Percentiles rank a stretch among this genome's conserved stretches.
phyloP scores from a whole-genome alignment of 1,139 yeast genomes.

The Suhomyces yuchorum region DNA sequence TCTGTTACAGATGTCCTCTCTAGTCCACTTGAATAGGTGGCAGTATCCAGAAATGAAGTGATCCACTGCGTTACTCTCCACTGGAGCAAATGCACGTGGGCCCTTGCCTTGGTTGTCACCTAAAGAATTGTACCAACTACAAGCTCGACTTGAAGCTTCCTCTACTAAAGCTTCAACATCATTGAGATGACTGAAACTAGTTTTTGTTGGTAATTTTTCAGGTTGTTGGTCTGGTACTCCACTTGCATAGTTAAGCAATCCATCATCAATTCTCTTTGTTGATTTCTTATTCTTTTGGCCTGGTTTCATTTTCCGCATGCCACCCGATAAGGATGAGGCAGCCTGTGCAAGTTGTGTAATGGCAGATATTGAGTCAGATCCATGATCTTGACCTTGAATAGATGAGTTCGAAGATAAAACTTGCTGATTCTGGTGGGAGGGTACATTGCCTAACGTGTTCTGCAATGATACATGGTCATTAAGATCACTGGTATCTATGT shows the following conservation, averaged over 20 bases:
- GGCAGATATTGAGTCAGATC: conserved; percentile 24
- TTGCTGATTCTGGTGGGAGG: conserved; percentile 22
- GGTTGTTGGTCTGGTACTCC: conserved; percentile 4
- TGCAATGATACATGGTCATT: conserved; percentile 13
- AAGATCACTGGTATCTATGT: conserved; percentile 20
- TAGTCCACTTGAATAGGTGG: conserved; percentile 56
- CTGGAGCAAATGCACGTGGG: conserved; percentile 54
- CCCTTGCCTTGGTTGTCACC: conserved; percentile 35
- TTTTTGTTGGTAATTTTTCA: conserved; percentile 15
- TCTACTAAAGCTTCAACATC: conserved; percentile 38
- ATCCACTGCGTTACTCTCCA: conserved; percentile 72
- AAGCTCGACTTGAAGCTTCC: conserved; percentile 39
- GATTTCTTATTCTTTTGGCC: conserved; percentile 17
- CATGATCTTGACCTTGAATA: conserved; percentile 21
- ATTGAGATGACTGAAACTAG: conserved; percentile 31
- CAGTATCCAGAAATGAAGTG: conserved; percentile 71
- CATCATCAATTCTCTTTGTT: conserved; percentile 13
- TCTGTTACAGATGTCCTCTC: conserved; percentile 73
- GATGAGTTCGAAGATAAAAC: conserved; percentile 28
- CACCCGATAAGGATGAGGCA: conserved; percentile 27
- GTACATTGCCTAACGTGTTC: conserved; percentile 15
- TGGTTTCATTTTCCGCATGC: conserved; percentile 11
- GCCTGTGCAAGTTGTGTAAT: conserved; percentile 38
- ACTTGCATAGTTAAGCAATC: conserved; percentile 12
- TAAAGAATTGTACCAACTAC: conserved; percentile 40